Percentiles rank a stretch among this genome's conserved stretches.
Evolutionary conservation across 202 grass and related monocot genomes (phyloP).

Genomic region (Miscanthus sacchariflorus): DNA sequence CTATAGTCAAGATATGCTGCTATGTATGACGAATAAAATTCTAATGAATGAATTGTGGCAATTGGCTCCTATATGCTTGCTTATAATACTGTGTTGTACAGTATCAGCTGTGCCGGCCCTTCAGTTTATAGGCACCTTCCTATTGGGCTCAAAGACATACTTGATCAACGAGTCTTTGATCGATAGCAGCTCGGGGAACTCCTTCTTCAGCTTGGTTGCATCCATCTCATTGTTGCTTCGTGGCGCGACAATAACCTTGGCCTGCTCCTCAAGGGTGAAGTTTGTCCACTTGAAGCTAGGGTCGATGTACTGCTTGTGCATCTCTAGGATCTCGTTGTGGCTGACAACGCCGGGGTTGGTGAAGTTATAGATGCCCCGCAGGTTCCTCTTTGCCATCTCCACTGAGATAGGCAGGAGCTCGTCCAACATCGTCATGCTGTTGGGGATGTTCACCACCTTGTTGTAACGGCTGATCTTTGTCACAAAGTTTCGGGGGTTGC

Average conservation of each 20-base stretch:
- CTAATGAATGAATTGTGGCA: background rate
- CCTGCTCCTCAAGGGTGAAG: constrained; percentile 82
- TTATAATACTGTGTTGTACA: constrained; percentile 29
- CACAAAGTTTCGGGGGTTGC: constrained; percentile 84
- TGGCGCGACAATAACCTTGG: constrained; percentile 76
- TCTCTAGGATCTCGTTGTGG: constrained; percentile 89
- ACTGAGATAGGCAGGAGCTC: constrained; percentile 82
- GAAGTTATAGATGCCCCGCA: constrained; percentile 79
- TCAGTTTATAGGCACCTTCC: constrained; percentile 59
- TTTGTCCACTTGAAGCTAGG: constrained; percentile 75
- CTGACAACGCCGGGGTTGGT: constrained; percentile 76
- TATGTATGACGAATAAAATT: constrained; percentile 28
- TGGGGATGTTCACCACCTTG: constrained; percentile 86
- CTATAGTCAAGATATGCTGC: constrained; percentile 28
- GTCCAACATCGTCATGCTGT: constrained; percentile 87
- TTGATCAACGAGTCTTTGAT: constrained; percentile 78
- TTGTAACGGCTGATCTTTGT: constrained; percentile 84
- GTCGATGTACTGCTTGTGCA: constrained; percentile 72
- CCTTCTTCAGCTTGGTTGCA: constrained; percentile 72
- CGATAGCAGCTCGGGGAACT: constrained; percentile 71
- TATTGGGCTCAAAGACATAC: constrained; percentile 79
- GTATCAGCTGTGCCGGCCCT: background rate
- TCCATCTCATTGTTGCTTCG: constrained; percentile 90
- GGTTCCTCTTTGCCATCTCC: constrained; percentile 78
- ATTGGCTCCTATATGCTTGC: constrained; percentile 34